Percentiles rank a stretch among this genome's conserved stretches.
phyloP scores from a whole-genome alignment of 2,329 filamentous ascomycete species.

The Pseudocercospora pini-densiflorae region DNA sequence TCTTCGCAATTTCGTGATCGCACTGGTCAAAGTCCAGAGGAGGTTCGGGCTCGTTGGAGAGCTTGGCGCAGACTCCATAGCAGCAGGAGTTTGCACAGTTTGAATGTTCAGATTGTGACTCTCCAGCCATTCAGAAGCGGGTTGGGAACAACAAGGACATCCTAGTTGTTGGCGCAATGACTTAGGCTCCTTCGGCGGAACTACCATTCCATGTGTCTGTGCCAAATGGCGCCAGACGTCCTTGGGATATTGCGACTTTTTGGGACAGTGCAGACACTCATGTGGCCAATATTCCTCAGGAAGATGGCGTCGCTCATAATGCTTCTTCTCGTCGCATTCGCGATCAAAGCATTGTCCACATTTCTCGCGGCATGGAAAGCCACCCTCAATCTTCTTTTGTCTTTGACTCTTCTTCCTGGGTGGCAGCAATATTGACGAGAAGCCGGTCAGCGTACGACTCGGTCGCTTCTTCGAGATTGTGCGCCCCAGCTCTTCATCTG shows the following conservation, averaged over 20 bases:
- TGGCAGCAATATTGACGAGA: not conserved
- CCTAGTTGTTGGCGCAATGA: not conserved
- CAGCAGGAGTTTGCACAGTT: too few species aligned
- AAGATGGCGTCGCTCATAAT: constrained; percentile 14
- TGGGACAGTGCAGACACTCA: constrained; percentile 9
- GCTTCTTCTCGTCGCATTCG: constrained; percentile 21
- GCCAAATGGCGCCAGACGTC: constrained; percentile 20
- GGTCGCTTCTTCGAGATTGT: constrained; percentile 10
- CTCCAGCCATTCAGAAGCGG: not conserved
- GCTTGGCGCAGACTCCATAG: not conserved
- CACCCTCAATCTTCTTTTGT: constrained; percentile 7
- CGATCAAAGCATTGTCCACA: constrained; percentile 15
- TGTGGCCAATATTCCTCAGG: constrained; percentile 7
- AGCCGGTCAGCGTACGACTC: not conserved
- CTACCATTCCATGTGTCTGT: constrained; percentile 15
- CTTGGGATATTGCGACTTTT: constrained; percentile 19
- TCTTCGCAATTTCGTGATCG: constrained; percentile 14
- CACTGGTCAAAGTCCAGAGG: not conserved
- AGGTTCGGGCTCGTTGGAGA: not conserved
- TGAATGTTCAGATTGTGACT: not conserved
- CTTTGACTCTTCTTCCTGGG: constrained; percentile 7
- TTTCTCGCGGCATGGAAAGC: constrained; percentile 14
- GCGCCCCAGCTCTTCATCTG: not conserved
- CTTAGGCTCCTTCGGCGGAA: not conserved
- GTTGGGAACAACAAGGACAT: not conserved